phyloP scores from a whole-genome alignment of 768 basidiomycete genomes.

The Agaricus blazei region DNA sequence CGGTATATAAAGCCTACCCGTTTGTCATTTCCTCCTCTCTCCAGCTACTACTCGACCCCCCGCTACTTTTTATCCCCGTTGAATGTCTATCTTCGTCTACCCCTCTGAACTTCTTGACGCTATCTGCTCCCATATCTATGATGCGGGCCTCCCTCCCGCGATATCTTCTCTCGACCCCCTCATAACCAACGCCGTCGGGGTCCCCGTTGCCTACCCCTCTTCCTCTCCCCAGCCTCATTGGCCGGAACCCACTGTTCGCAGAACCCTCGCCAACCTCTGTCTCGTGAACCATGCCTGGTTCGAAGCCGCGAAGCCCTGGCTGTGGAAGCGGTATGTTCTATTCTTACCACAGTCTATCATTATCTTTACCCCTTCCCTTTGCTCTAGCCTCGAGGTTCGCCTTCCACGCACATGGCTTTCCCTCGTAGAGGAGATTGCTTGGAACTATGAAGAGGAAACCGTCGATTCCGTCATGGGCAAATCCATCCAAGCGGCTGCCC shows the following conservation, averaged over 20 bases:
- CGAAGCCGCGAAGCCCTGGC: conserved; percentile 81
- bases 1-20: conserved; percentile 10
- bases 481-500: conserved; percentile 63
- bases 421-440: conserved; percentile 73
- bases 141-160: conserved; percentile 50
- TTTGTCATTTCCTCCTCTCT: conserved; percentile 7
- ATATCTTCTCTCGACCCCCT: conserved; percentile 69
- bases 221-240: conserved; percentile 68
- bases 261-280: conserved; percentile 65
- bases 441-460: conserved; percentile 64
- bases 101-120: conserved; percentile 69
- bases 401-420: conserved; percentile 83
- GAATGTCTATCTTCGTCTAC: conserved; percentile 38
- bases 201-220: conserved; percentile 65
- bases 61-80: conserved; percentile 7
- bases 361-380: neutral
- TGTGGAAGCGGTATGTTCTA: conserved; percentile 63
- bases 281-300: conserved; percentile 77
- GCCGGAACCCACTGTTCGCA: conserved; percentile 61
- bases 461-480: conserved; percentile 59
- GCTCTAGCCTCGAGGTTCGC: conserved; percentile 61
- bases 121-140: conserved; percentile 71
- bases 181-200: conserved; percentile 35
- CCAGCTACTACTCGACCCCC: conserved; percentile 11
- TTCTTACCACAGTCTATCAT: neutral